A percentile compares a stretch with the other conserved stretches of the same genome.
Conservation (phyloP, 179 eudicot genomes). For the Silene vulgaris region DNA sequence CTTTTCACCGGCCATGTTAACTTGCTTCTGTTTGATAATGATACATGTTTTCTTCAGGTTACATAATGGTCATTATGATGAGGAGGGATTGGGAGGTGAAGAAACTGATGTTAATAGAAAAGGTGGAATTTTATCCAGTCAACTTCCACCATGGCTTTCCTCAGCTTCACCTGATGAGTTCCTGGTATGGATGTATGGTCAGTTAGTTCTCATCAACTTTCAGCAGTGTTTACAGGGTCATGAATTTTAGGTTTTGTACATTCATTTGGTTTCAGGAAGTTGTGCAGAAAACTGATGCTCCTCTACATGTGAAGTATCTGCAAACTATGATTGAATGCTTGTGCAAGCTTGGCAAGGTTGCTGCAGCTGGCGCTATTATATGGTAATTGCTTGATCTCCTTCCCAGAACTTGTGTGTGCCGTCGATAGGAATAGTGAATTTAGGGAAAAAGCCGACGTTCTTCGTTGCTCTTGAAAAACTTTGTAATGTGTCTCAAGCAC, state of each 20-base stretch:
- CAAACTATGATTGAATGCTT: slow-evolving; percentile 93
- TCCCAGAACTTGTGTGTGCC: not conserved
- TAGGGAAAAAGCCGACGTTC: not conserved
- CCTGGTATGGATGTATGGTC: slow-evolving; percentile 71
- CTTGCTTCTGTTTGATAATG: slow-evolving; percentile 8
- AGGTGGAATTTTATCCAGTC: slow-evolving; percentile 49
- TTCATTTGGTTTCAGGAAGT: slow-evolving; percentile 60
- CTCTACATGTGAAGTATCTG: slow-evolving; percentile 84
- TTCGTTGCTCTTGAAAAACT: not conserved
- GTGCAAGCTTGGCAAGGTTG: slow-evolving; percentile 96
- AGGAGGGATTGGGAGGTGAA: slow-evolving; percentile 29
- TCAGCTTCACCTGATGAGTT: slow-evolving; percentile 91
- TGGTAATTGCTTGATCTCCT: slow-evolving; percentile 47
- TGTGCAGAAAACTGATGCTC: slow-evolving; percentile 78
- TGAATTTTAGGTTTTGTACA: slow-evolving; percentile 14
- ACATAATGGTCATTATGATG: slow-evolving; percentile 13
- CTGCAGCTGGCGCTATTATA: slow-evolving; percentile 96
- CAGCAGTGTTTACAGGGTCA: slow-evolving; percentile 8
- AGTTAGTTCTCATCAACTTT: slow-evolving; percentile 13
- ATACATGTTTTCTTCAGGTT: slow-evolving; percentile 18
- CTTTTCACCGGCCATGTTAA: not conserved
- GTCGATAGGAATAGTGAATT: not conserved
- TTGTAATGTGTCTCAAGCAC: not conserved
- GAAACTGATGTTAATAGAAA: slow-evolving; percentile 40
- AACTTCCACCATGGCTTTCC: slow-evolving; percentile 83